Base-by-base conservation (phyloP, 1,284 basidiomycete species). In the Spongiforma sp. region DNA sequence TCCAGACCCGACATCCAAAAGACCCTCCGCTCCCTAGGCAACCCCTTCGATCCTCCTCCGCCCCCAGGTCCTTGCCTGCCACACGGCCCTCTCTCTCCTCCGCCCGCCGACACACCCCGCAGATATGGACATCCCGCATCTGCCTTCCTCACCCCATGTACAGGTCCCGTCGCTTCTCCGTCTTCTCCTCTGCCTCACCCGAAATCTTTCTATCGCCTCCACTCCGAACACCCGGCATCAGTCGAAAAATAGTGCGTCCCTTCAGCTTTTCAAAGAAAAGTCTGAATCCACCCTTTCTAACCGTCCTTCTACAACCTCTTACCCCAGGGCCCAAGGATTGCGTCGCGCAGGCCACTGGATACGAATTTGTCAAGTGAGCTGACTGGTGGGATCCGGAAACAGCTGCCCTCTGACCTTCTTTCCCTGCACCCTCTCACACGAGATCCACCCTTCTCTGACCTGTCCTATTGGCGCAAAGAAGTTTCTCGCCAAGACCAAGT, bases 341-440 rank as follows among this genome's bases (percentile, higher is more conserved):
- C 66, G 85, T 89, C 60, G 84, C 86, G 59, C 83, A 89, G 67
- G 83, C 89, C 19, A 84, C n/a, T n/a, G n/a, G 88, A 71, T 92
- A 89, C 73, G 85, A 93, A 79, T 93, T 93, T 71, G 89, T 93
- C 57, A 92, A 91, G 71, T 86, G 91, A 59, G 88, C 91, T 19
- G 91, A 91, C 69, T 93, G 91, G 91, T 89, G 89, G 4, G 90
- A 91, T 74, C 86, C 89, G 50, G 90, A 91, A 77, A 80, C 85
- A 6, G 88, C 86, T 64, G 88, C 87, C 32, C 79, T 86, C 75
- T n/a, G 81, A 81, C 30, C 63, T 71, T 36, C 68, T 72, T 63
- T 67, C 73, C 57, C 68, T 78, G 57, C 80, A 74, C 67, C 74
- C 71, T 36, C 80, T 76, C 61, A 68, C 76, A 32, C 79, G 80